Base-by-base conservation (phyloP, 73 alveolate species). In the Durusdinium trenchii region DNA sequence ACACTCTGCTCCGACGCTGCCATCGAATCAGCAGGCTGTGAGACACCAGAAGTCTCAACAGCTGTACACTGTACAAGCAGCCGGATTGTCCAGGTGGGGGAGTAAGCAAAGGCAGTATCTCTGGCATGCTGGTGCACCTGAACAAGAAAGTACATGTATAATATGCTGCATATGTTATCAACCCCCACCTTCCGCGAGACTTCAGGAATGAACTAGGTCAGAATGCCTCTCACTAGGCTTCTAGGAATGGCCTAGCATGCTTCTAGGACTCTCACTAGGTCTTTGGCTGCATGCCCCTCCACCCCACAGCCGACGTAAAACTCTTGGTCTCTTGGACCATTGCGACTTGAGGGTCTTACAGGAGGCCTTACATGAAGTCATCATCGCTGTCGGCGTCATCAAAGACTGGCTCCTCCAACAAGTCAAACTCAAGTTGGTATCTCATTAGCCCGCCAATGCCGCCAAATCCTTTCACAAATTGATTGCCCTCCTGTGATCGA, bases 391-490 rank as follows among this genome's bases (percentile, higher is more conserved):
- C 95, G 23, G 83, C 71, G 40, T 9, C 95, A 14, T 14, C 83
- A 30, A 57, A 46, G 83, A 60, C 95, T 7, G 57, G 64, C 89
- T 69, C 79, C 47, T 86, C 95, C 50, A 84, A 42, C 83, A 61
- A 35, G 60, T 86, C 95, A 38, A 86, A 86, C 83, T 57, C 95
- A 69, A 86, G 48, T 36, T 86, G 95, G 99, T 99, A 99, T 99
- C 99, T 99, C 86, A 99, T 99, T 99, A 99, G 99, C 78, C 99
- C 99, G 36, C 99, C 99, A 92, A 99, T 99, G 94, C 99, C 99
- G 83, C 99, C 99, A 99, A 99, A 99, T 84, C 99, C 99, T 89
- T 99, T 99, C 93, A 99, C 99, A 78, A 99, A 99, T 99, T 99
- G 99, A 94, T 89, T 99, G 60, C 99, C 99, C 99, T 99, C 99